Evolutionary conservation across 805 yeast genomes (phyloP).

Genomic region (Hanseniaspora guilliermondii): DNA sequence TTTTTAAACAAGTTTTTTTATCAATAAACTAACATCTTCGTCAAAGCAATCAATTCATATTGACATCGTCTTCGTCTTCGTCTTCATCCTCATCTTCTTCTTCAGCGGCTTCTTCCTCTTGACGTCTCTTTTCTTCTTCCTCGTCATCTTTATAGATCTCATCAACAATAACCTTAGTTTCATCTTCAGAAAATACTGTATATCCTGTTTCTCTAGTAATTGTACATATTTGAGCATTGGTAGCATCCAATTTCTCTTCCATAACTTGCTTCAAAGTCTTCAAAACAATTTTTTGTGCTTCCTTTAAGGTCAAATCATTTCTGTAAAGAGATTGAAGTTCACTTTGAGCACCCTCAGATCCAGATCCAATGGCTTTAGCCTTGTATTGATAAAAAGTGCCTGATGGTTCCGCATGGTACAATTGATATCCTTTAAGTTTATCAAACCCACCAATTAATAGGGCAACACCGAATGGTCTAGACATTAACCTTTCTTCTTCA

Average conservation of each 20-base stretch:
- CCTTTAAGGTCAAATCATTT: conserved; percentile 75
- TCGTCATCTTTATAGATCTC: conserved; percentile 58
- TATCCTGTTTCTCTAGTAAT: conserved; percentile 82
- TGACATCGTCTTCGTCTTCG: conserved; percentile 22
- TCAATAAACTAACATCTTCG: background rate
- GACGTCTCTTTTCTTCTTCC: conserved; percentile 42
- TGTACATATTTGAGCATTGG: conserved; percentile 87
- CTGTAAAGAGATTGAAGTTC: conserved; percentile 95
- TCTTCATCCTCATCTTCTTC: conserved; percentile 33
- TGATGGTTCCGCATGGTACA: conserved; percentile 97
- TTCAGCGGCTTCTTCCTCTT: conserved; percentile 63
- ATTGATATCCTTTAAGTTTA: conserved; percentile 85
- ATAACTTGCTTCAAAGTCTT: conserved; percentile 91
- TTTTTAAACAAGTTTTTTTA: too few species aligned
- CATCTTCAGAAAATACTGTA: conserved; percentile 68
- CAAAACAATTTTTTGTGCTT: conserved; percentile 81
- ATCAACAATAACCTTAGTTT: conserved; percentile 70
- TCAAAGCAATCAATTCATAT: conserved; percentile 22
- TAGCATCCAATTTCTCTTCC: conserved; percentile 95
- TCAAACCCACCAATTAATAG: conserved; percentile 89
- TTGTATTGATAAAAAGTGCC: conserved; percentile 96
- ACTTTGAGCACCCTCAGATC: conserved; percentile 97
- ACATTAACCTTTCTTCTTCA: conserved; percentile 70
- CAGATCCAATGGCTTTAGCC: conserved; percentile 98
- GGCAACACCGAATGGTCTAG: conserved; percentile 98